A percentile compares a stretch with the other conserved stretches of the same genome.
Conservation (phyloP, 306 rosid species). For the Alnus glutinosa region DNA sequence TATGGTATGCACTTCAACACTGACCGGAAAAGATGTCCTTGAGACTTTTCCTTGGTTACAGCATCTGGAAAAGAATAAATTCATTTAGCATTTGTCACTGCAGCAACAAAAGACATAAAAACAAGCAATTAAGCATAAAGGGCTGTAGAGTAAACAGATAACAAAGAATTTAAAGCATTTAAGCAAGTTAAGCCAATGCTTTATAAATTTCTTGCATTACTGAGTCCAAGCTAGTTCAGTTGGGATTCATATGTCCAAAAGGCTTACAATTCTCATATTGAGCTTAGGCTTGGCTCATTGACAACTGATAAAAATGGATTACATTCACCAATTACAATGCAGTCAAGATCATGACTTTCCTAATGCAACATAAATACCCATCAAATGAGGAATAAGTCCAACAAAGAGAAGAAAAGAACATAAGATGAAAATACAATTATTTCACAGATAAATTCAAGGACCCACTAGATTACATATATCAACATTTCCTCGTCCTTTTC, state of each 20-base stretch:
- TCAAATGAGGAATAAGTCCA: background rate
- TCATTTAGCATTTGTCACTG: slow-evolving; percentile 21
- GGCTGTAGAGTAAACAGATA: background rate
- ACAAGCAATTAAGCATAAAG: background rate
- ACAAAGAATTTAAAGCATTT: background rate
- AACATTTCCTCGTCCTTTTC: slow-evolving; percentile 10
- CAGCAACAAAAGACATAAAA: slow-evolving; percentile 22
- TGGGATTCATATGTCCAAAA: background rate
- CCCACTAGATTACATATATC: slow-evolving; percentile 7
- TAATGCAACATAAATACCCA: background rate
- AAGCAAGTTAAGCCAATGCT: background rate
- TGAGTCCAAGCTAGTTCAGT: background rate
- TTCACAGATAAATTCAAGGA: background rate
- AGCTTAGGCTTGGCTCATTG: slow-evolving; percentile 4
- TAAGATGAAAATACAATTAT: background rate
- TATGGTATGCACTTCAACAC: slow-evolving; percentile 97
- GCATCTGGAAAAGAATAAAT: slow-evolving; percentile 65
- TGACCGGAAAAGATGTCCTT: slow-evolving; percentile 92
- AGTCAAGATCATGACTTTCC: background rate
- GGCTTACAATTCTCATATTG: background rate
- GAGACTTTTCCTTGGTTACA: slow-evolving; percentile 96
- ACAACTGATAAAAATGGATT: background rate
- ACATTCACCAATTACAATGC: background rate
- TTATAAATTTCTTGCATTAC: background rate
- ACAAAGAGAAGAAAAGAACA: background rate